These are phyloP conservation scores for Penicillium sp. DNA, from an alignment of 2,329 filamentous ascomycete species.

Conservation along the genomic window DNA sequence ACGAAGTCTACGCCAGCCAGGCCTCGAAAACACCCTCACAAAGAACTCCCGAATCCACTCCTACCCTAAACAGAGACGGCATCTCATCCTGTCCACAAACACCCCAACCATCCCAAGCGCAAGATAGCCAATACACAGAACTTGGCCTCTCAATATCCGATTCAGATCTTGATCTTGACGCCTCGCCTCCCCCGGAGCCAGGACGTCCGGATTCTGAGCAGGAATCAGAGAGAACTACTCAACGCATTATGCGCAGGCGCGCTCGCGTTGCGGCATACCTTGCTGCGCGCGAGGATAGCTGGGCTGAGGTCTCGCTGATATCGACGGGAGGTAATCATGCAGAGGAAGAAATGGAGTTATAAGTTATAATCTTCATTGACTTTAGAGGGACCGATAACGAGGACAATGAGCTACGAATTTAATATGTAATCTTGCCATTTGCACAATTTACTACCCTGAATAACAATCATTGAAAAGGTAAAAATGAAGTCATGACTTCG, in stretches of 20 bases:
- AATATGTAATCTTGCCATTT: neutral
- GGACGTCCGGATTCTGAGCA: neutral
- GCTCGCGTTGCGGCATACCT: slow-evolving; percentile 36
- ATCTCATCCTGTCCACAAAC: neutral
- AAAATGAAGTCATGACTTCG: slow-evolving; percentile 7
- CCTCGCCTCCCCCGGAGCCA: slow-evolving; percentile 3
- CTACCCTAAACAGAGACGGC: neutral
- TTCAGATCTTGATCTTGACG: slow-evolving; percentile 12
- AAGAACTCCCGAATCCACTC: neutral
- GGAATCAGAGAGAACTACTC: neutral
- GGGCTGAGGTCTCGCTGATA: slow-evolving; percentile 41
- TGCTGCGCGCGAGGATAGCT: slow-evolving; percentile 41
- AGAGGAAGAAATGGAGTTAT: slow-evolving; percentile 42
- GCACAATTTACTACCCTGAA: neutral
- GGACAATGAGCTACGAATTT: neutral
- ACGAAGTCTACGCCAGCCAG: slow-evolving; percentile 1
- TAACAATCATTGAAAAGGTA: neutral
- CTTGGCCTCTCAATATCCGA: slow-evolving; percentile 21
- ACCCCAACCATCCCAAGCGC: slow-evolving; percentile 2
- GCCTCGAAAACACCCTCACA: neutral
- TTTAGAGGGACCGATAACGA: neutral
- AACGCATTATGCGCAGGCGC: slow-evolving; percentile 16
- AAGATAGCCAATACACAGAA: slow-evolving; percentile 19
- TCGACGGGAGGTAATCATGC: slow-evolving; percentile 44
- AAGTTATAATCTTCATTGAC: neutral